phyloP scores from a whole-genome alignment of 176 grass and related monocot species.

The Elaeis guineensis region DNA sequence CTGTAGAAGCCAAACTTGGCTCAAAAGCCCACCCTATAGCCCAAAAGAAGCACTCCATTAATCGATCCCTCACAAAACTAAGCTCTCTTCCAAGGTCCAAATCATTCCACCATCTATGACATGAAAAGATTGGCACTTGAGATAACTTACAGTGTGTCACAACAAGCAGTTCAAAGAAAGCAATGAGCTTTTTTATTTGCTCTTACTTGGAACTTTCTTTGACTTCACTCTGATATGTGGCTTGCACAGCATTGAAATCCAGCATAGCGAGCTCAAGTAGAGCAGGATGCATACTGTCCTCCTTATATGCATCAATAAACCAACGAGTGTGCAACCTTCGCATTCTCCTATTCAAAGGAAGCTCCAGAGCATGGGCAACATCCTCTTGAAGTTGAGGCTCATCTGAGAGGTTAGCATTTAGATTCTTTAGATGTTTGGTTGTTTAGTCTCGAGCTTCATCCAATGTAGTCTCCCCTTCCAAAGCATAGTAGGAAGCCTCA shows the following conservation, averaged over 20 bases:
- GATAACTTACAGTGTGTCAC: not conserved
- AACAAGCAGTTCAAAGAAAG: not conserved
- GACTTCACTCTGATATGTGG: conserved; percentile 27
- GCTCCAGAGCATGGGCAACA: not conserved
- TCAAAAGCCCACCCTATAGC: conserved; percentile 9
- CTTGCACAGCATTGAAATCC: conserved; percentile 39
- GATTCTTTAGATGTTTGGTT: not conserved
- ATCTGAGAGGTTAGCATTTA: not conserved
- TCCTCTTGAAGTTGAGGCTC: not conserved
- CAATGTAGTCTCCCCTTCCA: conserved; percentile 13
- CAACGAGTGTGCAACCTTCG: conserved; percentile 25
- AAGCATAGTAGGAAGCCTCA: conserved; percentile 32
- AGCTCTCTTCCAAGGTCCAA: conserved; percentile 19
- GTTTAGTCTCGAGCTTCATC: conserved; percentile 23
- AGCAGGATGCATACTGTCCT: not conserved
- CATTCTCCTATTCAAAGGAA: conserved; percentile 17
- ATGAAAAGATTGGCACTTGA: not conserved
- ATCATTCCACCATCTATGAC: conserved; percentile 46
- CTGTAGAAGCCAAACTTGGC: not conserved
- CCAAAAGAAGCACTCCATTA: conserved; percentile 40
- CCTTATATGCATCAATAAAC: conserved; percentile 33
- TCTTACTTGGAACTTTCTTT: conserved; percentile 18
- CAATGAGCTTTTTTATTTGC: no score
- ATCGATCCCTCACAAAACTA: conserved; percentile 32
- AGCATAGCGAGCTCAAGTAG: conserved; percentile 28